Base-by-base conservation (phyloP, 192 early-diverging fungal species). In the Coemansia sp. region DNA sequence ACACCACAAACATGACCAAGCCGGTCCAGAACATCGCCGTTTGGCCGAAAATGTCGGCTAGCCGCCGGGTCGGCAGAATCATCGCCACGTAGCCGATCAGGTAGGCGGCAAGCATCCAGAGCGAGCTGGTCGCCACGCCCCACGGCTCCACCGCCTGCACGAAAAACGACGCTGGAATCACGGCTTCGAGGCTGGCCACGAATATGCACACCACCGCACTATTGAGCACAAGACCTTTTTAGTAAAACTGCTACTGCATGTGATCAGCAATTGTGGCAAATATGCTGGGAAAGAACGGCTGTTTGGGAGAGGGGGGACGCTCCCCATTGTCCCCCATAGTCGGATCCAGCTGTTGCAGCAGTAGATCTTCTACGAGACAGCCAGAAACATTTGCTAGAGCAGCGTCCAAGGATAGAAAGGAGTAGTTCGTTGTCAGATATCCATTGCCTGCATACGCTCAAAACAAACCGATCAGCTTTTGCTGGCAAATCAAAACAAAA, bases 61-160 rank as follows among this genome's bases (percentile, higher is more conserved):
- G 21, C 23, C 72, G 72, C 44, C 47, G 37, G 7, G 66, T 45
- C 11, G 72, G 72, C 39, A 76, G 66, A 4, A 67, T 17, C 12
- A 68, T 51, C 12, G 49, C 46, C 12, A 76, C 65, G 42, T 76
- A 76, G 44, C 72, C 72, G 30, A 76, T 68, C 23, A 76, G 58
- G 15, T 76, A 76, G n/a, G 72, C 47, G 7, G 65, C 72, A 5
- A 53, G 43, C 72, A 76, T 67, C 72, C 72, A 76, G 45, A 76
- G 58, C 43, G 72, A 76, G 58, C 72, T 76, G 43, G 67, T 65
- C 0, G 42, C 53, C 15, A 76, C 66, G 38, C 62, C 62, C 72
- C 72, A 76, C 9, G 61, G 60, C 30, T 17, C 53, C 30, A 64
- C 72, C 0, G 72, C 72, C 44, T 76, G 66, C 12, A 69, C 51